These are phyloP conservation scores for Pyrenophora graminea DNA, from an alignment of 2,329 filamentous ascomycete genomes.

Conservation along the genomic window DNA sequence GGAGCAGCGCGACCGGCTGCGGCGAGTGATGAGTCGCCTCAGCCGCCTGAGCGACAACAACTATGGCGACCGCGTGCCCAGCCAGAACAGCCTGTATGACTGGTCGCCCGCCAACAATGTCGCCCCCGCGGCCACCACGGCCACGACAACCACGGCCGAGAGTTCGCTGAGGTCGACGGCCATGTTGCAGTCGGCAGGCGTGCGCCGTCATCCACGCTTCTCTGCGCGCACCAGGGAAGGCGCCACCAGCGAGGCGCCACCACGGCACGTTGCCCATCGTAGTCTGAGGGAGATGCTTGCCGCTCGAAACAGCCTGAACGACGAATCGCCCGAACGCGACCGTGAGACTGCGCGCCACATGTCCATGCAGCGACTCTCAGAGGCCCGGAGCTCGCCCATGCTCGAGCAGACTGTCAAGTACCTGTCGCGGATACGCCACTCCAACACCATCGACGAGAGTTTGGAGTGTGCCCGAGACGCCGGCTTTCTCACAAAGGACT, in stretches of 20 bases:
- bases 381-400: constrained; percentile 39
- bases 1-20: constrained; percentile 48
- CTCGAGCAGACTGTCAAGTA: constrained; percentile 66
- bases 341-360: constrained; percentile 5
- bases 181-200: constrained; percentile 43
- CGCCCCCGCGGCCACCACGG: too few species aligned
- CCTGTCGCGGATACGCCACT: constrained; percentile 61
- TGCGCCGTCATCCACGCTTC: constrained; percentile 47
- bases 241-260: constrained; percentile 42
- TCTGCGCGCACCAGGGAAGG: constrained; percentile 42
- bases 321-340: constrained; percentile 6
- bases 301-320: constrained; percentile 23
- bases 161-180: constrained; percentile 46
- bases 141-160: constrained; percentile 30
- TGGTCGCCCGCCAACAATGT: constrained; percentile 58
- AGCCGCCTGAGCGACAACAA: constrained; percentile 49
- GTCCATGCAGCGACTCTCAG: constrained; percentile 13
- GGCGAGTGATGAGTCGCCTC: constrained; percentile 52
- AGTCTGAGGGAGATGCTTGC: constrained; percentile 33
- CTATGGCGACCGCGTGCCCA: constrained; percentile 60
- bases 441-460: constrained; percentile 59
- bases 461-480: constrained; percentile 58
- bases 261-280: constrained; percentile 23
- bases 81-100: constrained; percentile 61
- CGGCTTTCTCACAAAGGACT: constrained; percentile 58